Conservation (phyloP, 768 basidiomycete genomes). For the Mrakia blollopis region DNA sequence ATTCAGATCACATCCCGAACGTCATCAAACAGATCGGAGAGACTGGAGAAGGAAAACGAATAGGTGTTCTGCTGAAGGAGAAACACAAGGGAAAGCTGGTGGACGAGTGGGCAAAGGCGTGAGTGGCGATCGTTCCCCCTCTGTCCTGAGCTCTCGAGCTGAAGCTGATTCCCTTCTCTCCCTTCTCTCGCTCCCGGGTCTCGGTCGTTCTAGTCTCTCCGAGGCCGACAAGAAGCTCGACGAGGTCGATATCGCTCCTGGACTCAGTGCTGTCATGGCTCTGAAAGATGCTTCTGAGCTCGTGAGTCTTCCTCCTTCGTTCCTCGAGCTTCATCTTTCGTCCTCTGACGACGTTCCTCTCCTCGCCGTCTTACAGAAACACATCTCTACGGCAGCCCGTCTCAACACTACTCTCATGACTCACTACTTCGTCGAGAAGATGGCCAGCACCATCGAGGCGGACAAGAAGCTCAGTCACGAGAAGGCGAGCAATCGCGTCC, state of each 20-base stretch:
- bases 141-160: neutral
- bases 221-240: conserved; percentile 57
- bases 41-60: conserved; percentile 43
- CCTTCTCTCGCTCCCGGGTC: too few relatives aligned
- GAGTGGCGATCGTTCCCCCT: conserved; percentile 31
- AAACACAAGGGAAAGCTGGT: conserved; percentile 76
- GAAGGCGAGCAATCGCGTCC: conserved; percentile 48
- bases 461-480: conserved; percentile 89
- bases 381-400: conserved; percentile 21
- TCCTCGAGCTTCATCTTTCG: neutral
- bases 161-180: neutral
- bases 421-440: conserved; percentile 77
- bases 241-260: conserved; percentile 68
- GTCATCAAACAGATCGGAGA: conserved; percentile 40
- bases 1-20: conserved; percentile 2
- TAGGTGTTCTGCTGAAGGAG: conserved; percentile 78
- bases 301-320: conserved; percentile 50
- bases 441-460: conserved; percentile 85
- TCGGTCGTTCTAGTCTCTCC: neutral
- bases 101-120: conserved; percentile 72
- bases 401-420: conserved; percentile 74
- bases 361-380: conserved; percentile 9
- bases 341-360: neutral
- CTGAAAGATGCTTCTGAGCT: conserved; percentile 89
- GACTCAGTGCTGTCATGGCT: conserved; percentile 71